These are phyloP conservation scores for Boletus eberwhitei DNA, from an alignment of 768 basidiomycete species.

Conservation along the genomic window DNA sequence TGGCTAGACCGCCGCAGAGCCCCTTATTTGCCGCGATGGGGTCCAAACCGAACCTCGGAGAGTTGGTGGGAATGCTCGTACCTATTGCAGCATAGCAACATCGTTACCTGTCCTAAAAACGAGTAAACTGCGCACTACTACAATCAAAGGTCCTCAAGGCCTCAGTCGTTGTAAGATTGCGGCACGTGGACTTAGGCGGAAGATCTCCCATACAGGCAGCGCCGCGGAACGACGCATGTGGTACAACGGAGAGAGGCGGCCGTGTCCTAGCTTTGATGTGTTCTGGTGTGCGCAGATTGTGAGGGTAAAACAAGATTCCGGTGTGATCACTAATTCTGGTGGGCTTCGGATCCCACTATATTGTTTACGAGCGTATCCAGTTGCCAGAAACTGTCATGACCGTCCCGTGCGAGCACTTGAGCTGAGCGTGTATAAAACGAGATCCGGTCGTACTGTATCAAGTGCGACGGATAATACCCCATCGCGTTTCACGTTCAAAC, in stretches of 20 bases:
- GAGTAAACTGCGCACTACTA: background rate
- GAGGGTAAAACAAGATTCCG: background rate
- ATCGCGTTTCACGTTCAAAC: too few relatives aligned
- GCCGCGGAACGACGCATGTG: background rate
- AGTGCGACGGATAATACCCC: too few relatives aligned
- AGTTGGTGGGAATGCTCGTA: background rate
- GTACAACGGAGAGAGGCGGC: background rate
- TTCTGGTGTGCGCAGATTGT: background rate
- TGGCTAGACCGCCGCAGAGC: too few relatives aligned
- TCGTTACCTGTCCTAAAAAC: background rate
- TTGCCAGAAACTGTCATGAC: background rate
- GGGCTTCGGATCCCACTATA: background rate
- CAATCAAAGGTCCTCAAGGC: background rate
- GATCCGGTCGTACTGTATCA: background rate
- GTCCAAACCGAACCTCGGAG: background rate
- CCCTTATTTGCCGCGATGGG: background rate
- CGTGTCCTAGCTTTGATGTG: background rate
- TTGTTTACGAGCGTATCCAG: background rate
- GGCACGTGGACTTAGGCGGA: background rate
- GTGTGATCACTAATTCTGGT: background rate
- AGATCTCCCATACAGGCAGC: background rate
- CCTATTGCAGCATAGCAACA: background rate
- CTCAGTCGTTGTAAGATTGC: background rate
- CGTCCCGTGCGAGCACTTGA: background rate
- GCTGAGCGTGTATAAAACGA: constrained; percentile 2